Evolutionary conservation across 805 yeast species (phyloP), one percentile per base, ranked within the genome.

Genomic region (Jamesozyma piceae): DNA sequence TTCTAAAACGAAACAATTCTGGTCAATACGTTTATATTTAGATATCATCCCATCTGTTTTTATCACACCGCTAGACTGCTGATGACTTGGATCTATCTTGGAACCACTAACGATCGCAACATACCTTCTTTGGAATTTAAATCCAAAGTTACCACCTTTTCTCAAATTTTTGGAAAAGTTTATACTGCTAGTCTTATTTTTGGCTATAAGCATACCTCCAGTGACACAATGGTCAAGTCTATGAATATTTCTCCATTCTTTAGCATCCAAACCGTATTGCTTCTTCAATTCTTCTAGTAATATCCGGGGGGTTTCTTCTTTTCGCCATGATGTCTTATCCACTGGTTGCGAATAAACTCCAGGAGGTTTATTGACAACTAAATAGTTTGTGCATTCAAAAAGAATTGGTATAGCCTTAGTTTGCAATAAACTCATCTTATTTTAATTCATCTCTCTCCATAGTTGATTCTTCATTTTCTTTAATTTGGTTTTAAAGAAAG

Each of bases 191-290:
- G 49, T 51, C 39, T 58, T 54, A 37, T 55, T 62, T 40, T 54
- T 58, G 2, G 72, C 67, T 4, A 68, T 38, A 2, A 69, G 50
- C 36, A 68, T 42, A 1, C 71, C 72, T 19, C 74, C 74, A 17
- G 70, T 63, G 5, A 66, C 73, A 39, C 53, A 46, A 22, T 52
- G 55, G 43, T 69, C 73, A 18, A 69, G 46, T 39, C 74, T 52
- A 34, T 68, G 72, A 1, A 69, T 65, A 5, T 57, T 53, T 37
- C 58, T 53, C 40, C 34, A 20, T 20, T 41, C 3, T 10, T n/a
- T 18, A 21, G 17, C 33, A 9, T 27, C 21, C n/a, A 20, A 13
- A 3, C 31, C 41, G 24, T 42, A 38, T 15, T 41, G 43, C 3
- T 36, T 33, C 29, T 42, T 47, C 17, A 52, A 41, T 30, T 48